Percentiles rank a stretch among this genome's conserved stretches.
Conservation (phyloP, 176 grass and related monocot species). For the Triticum monococcum region DNA sequence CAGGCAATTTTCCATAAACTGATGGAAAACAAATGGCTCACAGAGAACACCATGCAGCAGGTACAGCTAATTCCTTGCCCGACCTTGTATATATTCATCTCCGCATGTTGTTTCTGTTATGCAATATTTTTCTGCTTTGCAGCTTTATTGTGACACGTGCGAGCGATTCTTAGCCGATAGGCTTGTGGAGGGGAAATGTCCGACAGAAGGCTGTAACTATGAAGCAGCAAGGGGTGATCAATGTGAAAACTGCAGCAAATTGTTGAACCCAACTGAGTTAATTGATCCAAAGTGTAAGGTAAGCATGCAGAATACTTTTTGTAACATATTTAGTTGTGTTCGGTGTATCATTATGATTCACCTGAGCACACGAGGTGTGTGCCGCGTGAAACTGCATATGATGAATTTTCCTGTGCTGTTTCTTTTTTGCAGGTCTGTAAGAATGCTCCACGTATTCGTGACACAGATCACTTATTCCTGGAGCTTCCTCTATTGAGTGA, state of each 20-base stretch:
- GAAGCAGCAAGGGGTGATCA: constrained; percentile 84
- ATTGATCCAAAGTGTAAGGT: constrained; percentile 97
- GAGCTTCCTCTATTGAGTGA: constrained; percentile 88
- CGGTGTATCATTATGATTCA: not conserved
- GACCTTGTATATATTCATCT: not conserved
- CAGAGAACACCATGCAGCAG: constrained; percentile 97
- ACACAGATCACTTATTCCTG: constrained; percentile 96
- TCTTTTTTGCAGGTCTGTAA: constrained; percentile 64
- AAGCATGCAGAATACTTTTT: constrained; percentile 18
- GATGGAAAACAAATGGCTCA: constrained; percentile 92
- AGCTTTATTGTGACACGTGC: constrained; percentile 91
- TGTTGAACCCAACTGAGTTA: constrained; percentile 92
- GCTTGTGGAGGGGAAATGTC: constrained; percentile 87
- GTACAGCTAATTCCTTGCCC: constrained; percentile 39
- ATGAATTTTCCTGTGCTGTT: not conserved
- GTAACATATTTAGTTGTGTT: not conserved
- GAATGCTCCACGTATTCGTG: constrained; percentile 71
- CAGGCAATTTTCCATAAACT: constrained; percentile 90
- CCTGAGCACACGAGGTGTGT: not conserved
- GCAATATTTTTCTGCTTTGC: constrained; percentile 10
- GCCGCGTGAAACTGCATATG: not conserved
- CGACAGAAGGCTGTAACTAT: constrained; percentile 73
- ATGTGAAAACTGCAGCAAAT: constrained; percentile 92
- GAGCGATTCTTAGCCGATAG: constrained; percentile 89
- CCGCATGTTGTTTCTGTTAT: constrained; percentile 15